Conservation (phyloP, 2,329 filamentous ascomycete species). For the Periconia sp. region DNA sequence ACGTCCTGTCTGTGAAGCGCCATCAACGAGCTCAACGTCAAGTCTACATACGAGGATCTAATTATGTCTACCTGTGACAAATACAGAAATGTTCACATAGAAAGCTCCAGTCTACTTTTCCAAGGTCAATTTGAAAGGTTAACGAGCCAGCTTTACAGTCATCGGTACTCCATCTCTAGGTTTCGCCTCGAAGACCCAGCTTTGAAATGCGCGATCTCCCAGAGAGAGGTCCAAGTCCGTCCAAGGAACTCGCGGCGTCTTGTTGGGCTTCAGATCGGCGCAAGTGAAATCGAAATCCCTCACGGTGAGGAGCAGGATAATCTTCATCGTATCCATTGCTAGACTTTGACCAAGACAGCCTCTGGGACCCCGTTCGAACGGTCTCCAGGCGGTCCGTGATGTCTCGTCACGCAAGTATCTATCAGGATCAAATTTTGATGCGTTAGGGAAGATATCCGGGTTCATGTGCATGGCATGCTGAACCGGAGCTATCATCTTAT, state of each 20-base stretch:
- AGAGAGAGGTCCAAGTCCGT: slow-evolving; percentile 33
- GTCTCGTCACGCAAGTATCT: slow-evolving; percentile 48
- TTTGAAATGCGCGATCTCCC: slow-evolving; percentile 39
- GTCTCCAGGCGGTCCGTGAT: slow-evolving; percentile 58
- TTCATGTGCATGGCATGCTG: slow-evolving; percentile 45
- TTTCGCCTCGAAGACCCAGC: slow-evolving; percentile 38
- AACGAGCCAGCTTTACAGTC: slow-evolving; percentile 34
- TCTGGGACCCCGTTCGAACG: slow-evolving; percentile 62
- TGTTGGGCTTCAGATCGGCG: slow-evolving; percentile 31
- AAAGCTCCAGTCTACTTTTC: too few relatives aligned
- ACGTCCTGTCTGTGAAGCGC: too few relatives aligned
- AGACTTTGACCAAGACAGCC: slow-evolving; percentile 66
- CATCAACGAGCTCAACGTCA: too few relatives aligned
- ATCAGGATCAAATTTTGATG: slow-evolving; percentile 39
- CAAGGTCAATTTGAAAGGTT: too few relatives aligned
- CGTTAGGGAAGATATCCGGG: slow-evolving; percentile 30
- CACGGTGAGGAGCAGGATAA: slow-evolving; percentile 57
- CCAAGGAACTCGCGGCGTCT: slow-evolving; percentile 30
- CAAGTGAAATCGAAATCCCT: slow-evolving; percentile 57
- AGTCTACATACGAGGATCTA: too few relatives aligned
- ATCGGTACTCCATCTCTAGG: slow-evolving; percentile 41
- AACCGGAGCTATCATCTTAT: slow-evolving; percentile 51
- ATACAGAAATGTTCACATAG: too few relatives aligned
- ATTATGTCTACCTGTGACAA: too few relatives aligned
- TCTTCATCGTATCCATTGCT: slow-evolving; percentile 59